Percentiles rank a stretch among this genome's conserved stretches.
Conservation (phyloP, 768 basidiomycete species). For the Xerocomellus dryophilus region DNA sequence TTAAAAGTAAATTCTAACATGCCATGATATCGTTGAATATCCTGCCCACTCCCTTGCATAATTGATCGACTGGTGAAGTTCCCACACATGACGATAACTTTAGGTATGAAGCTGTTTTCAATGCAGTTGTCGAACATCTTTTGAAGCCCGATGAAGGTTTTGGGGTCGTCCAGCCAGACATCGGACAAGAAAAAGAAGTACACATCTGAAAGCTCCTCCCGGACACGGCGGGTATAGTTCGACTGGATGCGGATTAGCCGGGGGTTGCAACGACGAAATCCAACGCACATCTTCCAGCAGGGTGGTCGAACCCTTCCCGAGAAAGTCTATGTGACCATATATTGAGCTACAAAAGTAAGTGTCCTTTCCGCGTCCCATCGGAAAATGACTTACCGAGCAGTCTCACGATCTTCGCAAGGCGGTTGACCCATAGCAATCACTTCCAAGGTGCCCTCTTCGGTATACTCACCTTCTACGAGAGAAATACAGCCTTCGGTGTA, state of each 20-base stretch:
- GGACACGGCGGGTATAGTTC: constrained; percentile 58
- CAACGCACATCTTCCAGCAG: constrained; percentile 80
- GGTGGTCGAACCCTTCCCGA: constrained; percentile 92
- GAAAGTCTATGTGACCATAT: constrained; percentile 94
- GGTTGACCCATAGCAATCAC: constrained; percentile 97
- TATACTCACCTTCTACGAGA: constrained; percentile 94
- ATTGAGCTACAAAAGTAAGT: constrained; percentile 59
- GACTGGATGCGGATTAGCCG: constrained; percentile 39
- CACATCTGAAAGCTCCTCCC: constrained; percentile 68
- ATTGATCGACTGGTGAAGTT: constrained; percentile 89
- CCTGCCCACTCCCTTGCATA: constrained; percentile 71
- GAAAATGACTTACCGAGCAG: constrained; percentile 58
- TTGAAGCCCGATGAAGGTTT: constrained; percentile 73
- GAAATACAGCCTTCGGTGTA: constrained; percentile 97
- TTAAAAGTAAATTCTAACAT: constrained; percentile 2
- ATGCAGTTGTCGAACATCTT: constrained; percentile 89
- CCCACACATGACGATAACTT: constrained; percentile 88
- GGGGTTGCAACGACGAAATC: not conserved
- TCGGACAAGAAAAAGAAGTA: constrained; percentile 95
- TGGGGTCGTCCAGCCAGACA: constrained; percentile 89
- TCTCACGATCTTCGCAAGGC: constrained; percentile 87
- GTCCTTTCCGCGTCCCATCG: not conserved
- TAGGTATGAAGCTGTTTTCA: constrained; percentile 83
- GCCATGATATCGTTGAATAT: constrained; percentile 87
- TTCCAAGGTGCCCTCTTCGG: constrained; percentile 81